Evolutionary conservation across 73 alveolate species (phyloP), one percentile per base, ranked within the genome.

Genomic region (Paramecium pentaurelia): DNA sequence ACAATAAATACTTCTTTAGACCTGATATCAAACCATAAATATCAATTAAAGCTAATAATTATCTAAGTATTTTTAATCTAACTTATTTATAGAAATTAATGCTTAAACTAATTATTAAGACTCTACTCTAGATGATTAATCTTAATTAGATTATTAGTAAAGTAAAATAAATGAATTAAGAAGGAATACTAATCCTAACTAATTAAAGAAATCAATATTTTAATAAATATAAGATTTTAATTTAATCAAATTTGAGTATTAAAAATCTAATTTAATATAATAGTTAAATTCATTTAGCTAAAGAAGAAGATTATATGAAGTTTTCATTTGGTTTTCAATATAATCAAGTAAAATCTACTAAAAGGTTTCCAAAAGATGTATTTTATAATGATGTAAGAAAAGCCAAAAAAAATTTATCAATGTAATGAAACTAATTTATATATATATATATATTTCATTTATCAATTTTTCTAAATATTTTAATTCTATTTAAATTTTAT

Each of bases 291-390:
- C 42, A 64, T 28, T 32, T 32, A 32, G 18, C 49, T 64, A 64
- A 64, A 27, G 64, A 73, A 38, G 87, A 73, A 73, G 87, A 73
- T 4, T 22, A 20, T 12, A 73, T 73, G 87, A 20, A 73, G 37
- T 73, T 73, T 40, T 73, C 87, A 8, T 73, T 73, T 73, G 87
- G 87, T 1, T 30, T 73, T 36, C 36, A 73, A 73, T 73, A 73
- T 6, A 73, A 32, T 73, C n/a, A 6, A 12, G 3, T n/a, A 8
- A 73, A 25, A 36, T 20, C 58, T n/a, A 30, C 34, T 11, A 37
- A 38, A 73, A 73, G 37, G 40, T 73, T 73, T 73, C 87, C 87
- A 37, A 73, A 73, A 73, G 87, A 73, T 40, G 47, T 73, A 10
- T 73, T 73, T 73, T 73, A 37, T 6, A 44, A 44, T 32, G 64